Conservation (phyloP, 352 stramenopile genomes). For the Pythium oligandrum region DNA sequence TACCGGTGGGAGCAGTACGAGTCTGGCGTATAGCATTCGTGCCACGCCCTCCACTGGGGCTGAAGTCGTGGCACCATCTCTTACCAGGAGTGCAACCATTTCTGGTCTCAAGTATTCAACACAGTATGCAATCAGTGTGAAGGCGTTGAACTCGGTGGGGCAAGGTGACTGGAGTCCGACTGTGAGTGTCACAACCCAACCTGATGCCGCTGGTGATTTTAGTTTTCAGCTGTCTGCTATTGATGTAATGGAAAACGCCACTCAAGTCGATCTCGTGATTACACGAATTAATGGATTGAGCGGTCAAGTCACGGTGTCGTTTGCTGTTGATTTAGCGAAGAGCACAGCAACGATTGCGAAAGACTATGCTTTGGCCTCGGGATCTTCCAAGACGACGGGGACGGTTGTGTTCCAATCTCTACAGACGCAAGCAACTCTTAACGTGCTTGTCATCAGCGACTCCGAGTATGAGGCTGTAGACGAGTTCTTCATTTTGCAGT, state of each 20-base stretch:
- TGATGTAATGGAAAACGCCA: slow-evolving; percentile 39
- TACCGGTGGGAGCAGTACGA: slow-evolving; percentile 32
- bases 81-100: too few relatives aligned
- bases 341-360: slow-evolving; percentile 24
- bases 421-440: slow-evolving; percentile 21
- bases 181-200: slow-evolving; percentile 24
- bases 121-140: slow-evolving; percentile 30
- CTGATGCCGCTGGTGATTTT: slow-evolving; percentile 51
- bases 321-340: slow-evolving; percentile 6
- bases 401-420: slow-evolving; percentile 31
- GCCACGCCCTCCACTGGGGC: neutral
- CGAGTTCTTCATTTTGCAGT: slow-evolving; percentile 34
- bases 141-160: slow-evolving; percentile 27
- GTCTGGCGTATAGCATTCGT: slow-evolving; percentile 15
- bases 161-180: slow-evolving; percentile 29
- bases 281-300: slow-evolving; percentile 40
- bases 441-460: slow-evolving; percentile 44
- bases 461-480: slow-evolving; percentile 28
- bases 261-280: slow-evolving; percentile 23
- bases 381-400: slow-evolving; percentile 10
- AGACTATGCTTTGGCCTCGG: slow-evolving; percentile 27
- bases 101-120: slow-evolving; percentile 19
- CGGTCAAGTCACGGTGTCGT: slow-evolving; percentile 31
- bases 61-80: too few relatives aligned
- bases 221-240: slow-evolving; percentile 22